Evolutionary conservation across 805 yeast genomes (phyloP).

Genomic region (Candida peoriensis): DNA sequence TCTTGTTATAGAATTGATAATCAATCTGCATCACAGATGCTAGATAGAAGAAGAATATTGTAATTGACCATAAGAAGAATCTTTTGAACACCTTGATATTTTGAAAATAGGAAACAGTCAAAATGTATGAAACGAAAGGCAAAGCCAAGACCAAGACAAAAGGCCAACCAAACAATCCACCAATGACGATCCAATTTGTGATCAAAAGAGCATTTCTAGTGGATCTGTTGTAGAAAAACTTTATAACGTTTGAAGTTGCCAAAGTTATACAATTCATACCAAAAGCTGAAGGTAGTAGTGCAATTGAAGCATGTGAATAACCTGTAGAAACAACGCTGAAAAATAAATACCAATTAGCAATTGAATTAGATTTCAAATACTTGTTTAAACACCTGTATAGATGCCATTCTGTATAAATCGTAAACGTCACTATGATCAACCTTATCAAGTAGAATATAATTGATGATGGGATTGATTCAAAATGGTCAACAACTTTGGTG

Average conservation of each 20-base stretch:
- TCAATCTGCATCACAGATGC: conserved; percentile 42
- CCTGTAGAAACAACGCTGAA: conserved; percentile 68
- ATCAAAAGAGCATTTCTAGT: conserved; percentile 24
- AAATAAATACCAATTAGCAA: conserved; percentile 57
- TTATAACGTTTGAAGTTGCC: conserved; percentile 36
- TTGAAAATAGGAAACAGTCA: conserved; percentile 4
- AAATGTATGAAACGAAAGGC: conserved; percentile 48
- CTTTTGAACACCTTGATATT: conserved; percentile 6
- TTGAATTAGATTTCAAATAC: conserved; percentile 8
- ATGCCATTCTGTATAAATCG: conserved; percentile 47
- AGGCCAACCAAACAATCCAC: conserved; percentile 90
- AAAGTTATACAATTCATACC: conserved; percentile 53
- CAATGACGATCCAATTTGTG: conserved; percentile 46
- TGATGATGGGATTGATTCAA: conserved; percentile 17
- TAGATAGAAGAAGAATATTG: conserved; percentile 20
- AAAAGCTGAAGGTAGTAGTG: conserved; percentile 78
- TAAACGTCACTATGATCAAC: conserved; percentile 33
- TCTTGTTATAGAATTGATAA: conserved; percentile 52
- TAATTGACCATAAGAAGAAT: conserved; percentile 20
- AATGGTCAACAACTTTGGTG: conserved; percentile 9
- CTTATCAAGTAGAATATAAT: conserved; percentile 51
- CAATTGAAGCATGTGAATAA: conserved; percentile 81
- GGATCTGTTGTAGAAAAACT: conserved; percentile 19
- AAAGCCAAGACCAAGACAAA: conserved; percentile 61
- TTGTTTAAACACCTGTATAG: conserved; percentile 39